Base-by-base conservation (phyloP, 2,329 filamentous ascomycete genomes). In the Talaromyces sp. region DNA sequence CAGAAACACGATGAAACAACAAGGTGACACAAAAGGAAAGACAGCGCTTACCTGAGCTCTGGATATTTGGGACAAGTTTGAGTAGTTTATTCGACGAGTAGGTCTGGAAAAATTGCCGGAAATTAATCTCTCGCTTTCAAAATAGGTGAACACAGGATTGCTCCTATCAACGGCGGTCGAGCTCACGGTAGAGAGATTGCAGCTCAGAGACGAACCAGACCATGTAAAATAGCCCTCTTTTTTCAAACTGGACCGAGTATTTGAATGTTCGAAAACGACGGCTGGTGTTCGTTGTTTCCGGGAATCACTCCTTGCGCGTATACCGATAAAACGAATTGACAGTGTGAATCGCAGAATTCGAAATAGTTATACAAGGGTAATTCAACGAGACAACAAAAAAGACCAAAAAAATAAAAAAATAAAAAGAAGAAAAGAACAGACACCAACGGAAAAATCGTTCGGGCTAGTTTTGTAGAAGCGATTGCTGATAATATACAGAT, bases 31-130 rank as follows among this genome's bases (percentile, higher is more conserved):
- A 62, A 26, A 61, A 35, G 59, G 59, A 41, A 46, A 50, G 26
- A 26, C 19, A 41, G 48, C 64, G 63, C 70, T 72, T 66, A 74
- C 72, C 67, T 55, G 56, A 58, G 38, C 38, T 50, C 41, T 61
- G 50, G 52, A 54, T 26, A 58, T 51, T 26, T 31, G 43, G 43
- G 43, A 54, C 17, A 50, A 29, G 54, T 19, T 46, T 51, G 41
- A 17, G 51, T 27, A 17, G 55, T 58, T 58, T 3, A 21, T 52
- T 29, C 12, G 24, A 19, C 24, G 3, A 38, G 35, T 1, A n/a
- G 6, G 7, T 38, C 17, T n/a, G 48, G 11, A n/a, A 29, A 29
- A 52, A 29, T 52, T 52, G 48, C 48, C 14, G 11, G 21, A 6
- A 19, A 29, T 29, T n/a, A 12, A 27, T 52, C 11, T 52, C 11